Percentiles rank a stretch among this genome's conserved stretches.
Conservation (phyloP, 192 early-diverging fungal species). For the Coemansia umbellata region DNA sequence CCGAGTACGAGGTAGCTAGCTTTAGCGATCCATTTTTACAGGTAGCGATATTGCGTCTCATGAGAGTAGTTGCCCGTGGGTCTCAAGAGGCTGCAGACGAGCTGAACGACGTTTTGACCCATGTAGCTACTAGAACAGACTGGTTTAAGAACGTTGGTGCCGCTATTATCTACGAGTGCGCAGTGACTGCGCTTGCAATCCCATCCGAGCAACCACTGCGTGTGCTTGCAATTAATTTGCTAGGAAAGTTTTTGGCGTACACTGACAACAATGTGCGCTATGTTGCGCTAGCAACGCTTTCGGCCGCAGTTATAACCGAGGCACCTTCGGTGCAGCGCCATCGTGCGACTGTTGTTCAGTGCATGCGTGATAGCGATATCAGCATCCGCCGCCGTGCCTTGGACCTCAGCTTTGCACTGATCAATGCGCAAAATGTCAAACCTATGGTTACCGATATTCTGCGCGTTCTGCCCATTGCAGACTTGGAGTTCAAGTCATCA, state of each 20-base stretch:
- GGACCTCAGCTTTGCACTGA: slow-evolving; percentile 94
- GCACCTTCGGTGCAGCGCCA: slow-evolving; percentile 95
- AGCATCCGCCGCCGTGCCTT: slow-evolving; percentile 95
- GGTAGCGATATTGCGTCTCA: slow-evolving; percentile 84
- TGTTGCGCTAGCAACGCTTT: slow-evolving; percentile 96
- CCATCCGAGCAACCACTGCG: slow-evolving; percentile 86
- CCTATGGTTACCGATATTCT: slow-evolving; percentile 90
- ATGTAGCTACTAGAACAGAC: slow-evolving; percentile 95
- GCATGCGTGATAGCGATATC: slow-evolving; percentile 90
- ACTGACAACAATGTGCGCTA: slow-evolving; percentile 98
- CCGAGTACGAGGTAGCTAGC: slow-evolving; percentile 95
- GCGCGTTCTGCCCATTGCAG: slow-evolving; percentile 87
- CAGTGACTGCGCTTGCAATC: slow-evolving; percentile 93
- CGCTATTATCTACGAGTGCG: slow-evolving; percentile 96
- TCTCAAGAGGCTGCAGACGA: slow-evolving; percentile 79
- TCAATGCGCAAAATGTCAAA: slow-evolving; percentile 89
- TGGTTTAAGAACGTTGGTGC: slow-evolving; percentile 95
- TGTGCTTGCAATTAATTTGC: slow-evolving; percentile 95
- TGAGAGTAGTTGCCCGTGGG: slow-evolving; percentile 81
- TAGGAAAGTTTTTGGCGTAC: slow-evolving; percentile 93
- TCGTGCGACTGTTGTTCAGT: slow-evolving; percentile 93
- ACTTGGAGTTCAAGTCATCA: slow-evolving; percentile 83
- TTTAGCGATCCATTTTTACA: slow-evolving; percentile 98
- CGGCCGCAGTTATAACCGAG: slow-evolving; percentile 84
- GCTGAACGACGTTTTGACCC: slow-evolving; percentile 96